Evolutionary conservation across 257 asterid genomes (phyloP).

Genomic region (Catharanthus roseus): DNA sequence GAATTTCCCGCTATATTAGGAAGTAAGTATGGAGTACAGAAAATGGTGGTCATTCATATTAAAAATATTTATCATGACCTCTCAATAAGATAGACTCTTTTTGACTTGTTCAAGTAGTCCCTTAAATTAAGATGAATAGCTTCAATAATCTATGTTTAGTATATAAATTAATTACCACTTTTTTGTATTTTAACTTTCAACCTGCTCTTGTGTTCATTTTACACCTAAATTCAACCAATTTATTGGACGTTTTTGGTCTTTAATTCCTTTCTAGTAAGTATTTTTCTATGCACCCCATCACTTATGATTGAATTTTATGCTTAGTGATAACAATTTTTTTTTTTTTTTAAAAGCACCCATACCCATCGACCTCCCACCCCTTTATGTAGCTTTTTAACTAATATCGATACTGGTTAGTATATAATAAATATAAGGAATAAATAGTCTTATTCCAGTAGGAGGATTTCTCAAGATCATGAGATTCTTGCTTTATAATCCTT

Average conservation of each 20-base stretch:
- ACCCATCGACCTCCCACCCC: too few species aligned
- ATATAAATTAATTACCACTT: background rate
- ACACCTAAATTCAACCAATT: constrained; percentile 20
- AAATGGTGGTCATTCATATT: constrained; percentile 30
- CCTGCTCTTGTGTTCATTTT: constrained; percentile 15
- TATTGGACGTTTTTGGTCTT: constrained; percentile 9
- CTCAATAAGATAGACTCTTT: constrained; percentile 29
- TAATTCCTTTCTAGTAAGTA: background rate
- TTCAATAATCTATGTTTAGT: constrained; percentile 5
- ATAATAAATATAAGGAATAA: too few species aligned
- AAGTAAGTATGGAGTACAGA: constrained; percentile 28
- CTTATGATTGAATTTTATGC: too few species aligned
- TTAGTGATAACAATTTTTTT: too few species aligned
- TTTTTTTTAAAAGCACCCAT: too few species aligned
- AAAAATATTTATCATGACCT: constrained; percentile 35
- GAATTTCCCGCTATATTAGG: constrained; percentile 19
- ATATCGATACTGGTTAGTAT: too few species aligned
- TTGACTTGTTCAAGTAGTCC: constrained; percentile 27
- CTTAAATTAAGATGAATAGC: constrained; percentile 29
- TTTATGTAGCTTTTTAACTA: too few species aligned
- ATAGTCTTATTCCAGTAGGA: too few species aligned
- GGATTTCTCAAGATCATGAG: too few species aligned
- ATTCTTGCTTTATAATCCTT: too few species aligned
- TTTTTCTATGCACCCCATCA: too few species aligned
- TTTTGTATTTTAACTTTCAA: too few species aligned